Percentiles rank a stretch among this genome's conserved stretches.
phyloP scores from a whole-genome alignment of 768 basidiomycete species.

The Suillus occidentalis region DNA sequence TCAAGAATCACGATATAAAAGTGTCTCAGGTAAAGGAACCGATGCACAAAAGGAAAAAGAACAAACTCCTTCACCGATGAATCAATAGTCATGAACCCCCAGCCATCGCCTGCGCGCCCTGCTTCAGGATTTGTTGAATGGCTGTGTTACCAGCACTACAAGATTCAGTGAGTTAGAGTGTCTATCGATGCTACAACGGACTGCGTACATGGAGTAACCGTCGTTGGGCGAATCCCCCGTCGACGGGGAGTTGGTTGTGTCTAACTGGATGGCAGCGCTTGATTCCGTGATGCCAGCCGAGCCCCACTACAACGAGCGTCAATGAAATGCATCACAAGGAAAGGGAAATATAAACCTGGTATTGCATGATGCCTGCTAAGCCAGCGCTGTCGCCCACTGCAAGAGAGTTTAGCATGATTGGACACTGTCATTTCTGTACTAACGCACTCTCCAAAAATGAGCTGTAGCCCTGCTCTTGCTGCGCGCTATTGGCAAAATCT shows the following conservation, averaged over 20 bases:
- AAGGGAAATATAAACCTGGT: constrained; percentile 19
- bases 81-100: neutral
- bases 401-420: neutral
- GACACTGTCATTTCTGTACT: neutral
- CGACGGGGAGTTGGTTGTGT: constrained; percentile 34
- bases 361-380: constrained; percentile 25
- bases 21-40: neutral
- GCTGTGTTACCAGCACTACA: neutral
- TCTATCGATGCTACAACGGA: neutral
- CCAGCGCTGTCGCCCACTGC: constrained; percentile 44
- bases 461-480: constrained; percentile 53
- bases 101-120: neutral
- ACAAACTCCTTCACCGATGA: neutral
- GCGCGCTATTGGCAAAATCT: constrained; percentile 52
- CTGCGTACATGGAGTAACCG: constrained; percentile 50
- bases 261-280: constrained; percentile 44
- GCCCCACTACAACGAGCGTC: constrained; percentile 44
- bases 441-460: constrained; percentile 52
- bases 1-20: neutral
- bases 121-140: constrained; percentile 1
- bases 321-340: neutral
- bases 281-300: constrained; percentile 41
- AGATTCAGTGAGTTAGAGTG: neutral
- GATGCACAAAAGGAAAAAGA: neutral
- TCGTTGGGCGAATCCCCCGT: constrained; percentile 62